A percentile compares a stretch with the other conserved stretches of the same genome.
These are phyloP conservation scores for Syncephalastrum sp. DNA, from an alignment of 371 early-diverging fungal genomes.

Conservation along the genomic window DNA sequence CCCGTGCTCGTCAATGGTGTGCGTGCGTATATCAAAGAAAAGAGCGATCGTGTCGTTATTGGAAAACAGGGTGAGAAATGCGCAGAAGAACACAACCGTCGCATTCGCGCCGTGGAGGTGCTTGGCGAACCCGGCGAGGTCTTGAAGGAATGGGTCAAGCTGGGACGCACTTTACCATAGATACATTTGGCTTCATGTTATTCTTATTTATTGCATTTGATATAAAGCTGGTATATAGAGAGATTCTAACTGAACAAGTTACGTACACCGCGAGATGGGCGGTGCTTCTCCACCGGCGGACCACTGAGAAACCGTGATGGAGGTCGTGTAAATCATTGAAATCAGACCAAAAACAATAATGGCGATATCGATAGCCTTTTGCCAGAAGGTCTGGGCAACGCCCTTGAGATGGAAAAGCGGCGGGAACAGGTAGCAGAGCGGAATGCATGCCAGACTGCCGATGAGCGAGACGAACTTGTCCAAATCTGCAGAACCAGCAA, in stretches of 20 bases:
- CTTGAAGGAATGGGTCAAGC: constrained; percentile 43
- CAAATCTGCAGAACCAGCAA: constrained; percentile 69
- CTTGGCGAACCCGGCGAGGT: constrained; percentile 51
- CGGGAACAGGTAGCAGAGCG: constrained; percentile 80
- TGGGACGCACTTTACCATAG: constrained; percentile 12
- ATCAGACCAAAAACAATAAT: constrained; percentile 70
- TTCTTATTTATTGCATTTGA: neutral
- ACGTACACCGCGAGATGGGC: constrained; percentile 31
- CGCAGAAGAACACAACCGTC: constrained; percentile 37
- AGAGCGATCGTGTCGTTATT: constrained; percentile 37
- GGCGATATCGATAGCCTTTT: constrained; percentile 54
- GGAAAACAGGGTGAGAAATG: constrained; percentile 41
- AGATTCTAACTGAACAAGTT: constrained; percentile 3
- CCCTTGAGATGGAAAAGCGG: constrained; percentile 78
- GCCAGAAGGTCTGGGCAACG: constrained; percentile 40
- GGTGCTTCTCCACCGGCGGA: constrained; percentile 25
- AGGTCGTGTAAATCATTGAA: constrained; percentile 77
- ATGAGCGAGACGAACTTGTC: constrained; percentile 85
- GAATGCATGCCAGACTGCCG: constrained; percentile 63
- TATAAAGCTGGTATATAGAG: constrained; percentile 5
- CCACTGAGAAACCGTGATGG: constrained; percentile 72
- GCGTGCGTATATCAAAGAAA: constrained; percentile 38
- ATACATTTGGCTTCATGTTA: neutral
- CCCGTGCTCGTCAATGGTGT: constrained; percentile 39
- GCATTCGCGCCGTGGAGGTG: constrained; percentile 38